Conservation (phyloP, 2,329 filamentous ascomycete genomes). For the Pestalotiopsis sp. region DNA sequence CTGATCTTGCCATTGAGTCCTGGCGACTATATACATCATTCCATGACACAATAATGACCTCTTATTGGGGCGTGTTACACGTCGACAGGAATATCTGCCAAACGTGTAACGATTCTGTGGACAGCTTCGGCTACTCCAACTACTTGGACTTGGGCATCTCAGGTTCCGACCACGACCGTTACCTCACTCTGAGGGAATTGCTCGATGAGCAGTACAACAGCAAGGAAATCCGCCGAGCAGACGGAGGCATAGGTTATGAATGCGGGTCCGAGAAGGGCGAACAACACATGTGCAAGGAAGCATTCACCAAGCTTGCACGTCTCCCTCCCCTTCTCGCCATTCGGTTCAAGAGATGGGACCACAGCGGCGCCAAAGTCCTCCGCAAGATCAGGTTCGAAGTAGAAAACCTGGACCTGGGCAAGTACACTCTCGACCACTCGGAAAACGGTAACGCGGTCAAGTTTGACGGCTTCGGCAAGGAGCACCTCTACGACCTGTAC, state of each 20-base stretch:
- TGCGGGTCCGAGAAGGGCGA: conserved; percentile 9
- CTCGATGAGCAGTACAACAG: conserved; percentile 6
- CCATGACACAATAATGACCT: conserved; percentile 7
- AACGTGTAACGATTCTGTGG: not conserved
- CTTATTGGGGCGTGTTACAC: conserved; percentile 1
- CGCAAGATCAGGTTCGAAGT: conserved; percentile 78
- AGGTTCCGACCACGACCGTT: not conserved
- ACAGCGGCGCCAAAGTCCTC: conserved; percentile 62
- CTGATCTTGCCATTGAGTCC: conserved; percentile 40
- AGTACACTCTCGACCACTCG: conserved; percentile 29
- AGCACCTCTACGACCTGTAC: conserved; percentile 83
- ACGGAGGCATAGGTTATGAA: conserved; percentile 4
- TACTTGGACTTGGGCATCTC: conserved; percentile 5
- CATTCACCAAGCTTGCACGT: conserved; percentile 56
- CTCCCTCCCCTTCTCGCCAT: conserved; percentile 80
- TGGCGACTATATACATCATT: conserved; percentile 3
- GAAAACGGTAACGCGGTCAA: conserved; percentile 24
- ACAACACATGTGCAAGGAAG: conserved; percentile 7
- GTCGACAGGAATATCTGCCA: conserved; percentile 8
- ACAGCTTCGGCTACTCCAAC: conserved; percentile 4
- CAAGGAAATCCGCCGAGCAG: not conserved
- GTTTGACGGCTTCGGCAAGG: conserved; percentile 47
- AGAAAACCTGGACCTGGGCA: conserved; percentile 61
- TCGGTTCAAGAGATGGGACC: conserved; percentile 48
- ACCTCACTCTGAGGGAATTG: conserved; percentile 1